Conservation (phyloP, 768 basidiomycete genomes). For the Trametes cingulata region DNA sequence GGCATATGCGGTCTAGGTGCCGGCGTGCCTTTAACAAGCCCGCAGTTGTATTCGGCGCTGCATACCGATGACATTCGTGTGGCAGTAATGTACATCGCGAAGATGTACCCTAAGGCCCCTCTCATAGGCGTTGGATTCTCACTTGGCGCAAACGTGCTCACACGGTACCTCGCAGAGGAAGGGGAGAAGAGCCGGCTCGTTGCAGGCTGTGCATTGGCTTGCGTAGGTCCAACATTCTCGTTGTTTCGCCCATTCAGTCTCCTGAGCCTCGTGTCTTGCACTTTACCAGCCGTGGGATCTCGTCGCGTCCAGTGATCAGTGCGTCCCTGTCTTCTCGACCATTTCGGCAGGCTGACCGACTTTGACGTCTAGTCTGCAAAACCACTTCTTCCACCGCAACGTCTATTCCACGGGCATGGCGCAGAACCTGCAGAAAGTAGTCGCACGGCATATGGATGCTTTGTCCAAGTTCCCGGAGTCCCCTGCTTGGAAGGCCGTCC, state of each 20-base stretch:
- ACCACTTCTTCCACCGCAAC: conserved; percentile 55
- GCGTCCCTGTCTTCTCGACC: conserved; percentile 11
- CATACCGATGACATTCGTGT: conserved; percentile 88
- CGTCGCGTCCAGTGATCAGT: conserved; percentile 34
- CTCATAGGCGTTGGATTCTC: conserved; percentile 91
- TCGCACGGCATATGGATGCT: conserved; percentile 50
- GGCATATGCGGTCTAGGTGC: conserved; percentile 57
- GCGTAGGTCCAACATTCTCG: conserved; percentile 51
- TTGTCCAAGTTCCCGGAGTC: conserved; percentile 55
- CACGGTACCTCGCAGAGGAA: conserved; percentile 88
- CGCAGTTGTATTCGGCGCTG: conserved; percentile 84
- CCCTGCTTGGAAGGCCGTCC: conserved; percentile 48
- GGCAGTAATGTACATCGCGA: conserved; percentile 73
- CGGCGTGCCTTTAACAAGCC: conserved; percentile 78
- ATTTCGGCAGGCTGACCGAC: conserved; percentile 14
- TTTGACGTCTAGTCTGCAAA: conserved; percentile 47
- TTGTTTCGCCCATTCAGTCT: conserved; percentile 4
- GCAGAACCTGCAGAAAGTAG: conserved; percentile 61
- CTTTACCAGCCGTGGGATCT: conserved; percentile 52
- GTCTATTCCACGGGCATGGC: conserved; percentile 83
- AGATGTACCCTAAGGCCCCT: conserved; percentile 74
- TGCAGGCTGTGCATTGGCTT: conserved; percentile 70
- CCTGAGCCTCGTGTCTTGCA: conserved; percentile 8
- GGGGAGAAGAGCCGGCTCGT: conserved; percentile 59
- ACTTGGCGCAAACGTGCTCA: conserved; percentile 88